Conservation (phyloP, 2,329 filamentous ascomycete species). For the Hortaea werneckii region DNA sequence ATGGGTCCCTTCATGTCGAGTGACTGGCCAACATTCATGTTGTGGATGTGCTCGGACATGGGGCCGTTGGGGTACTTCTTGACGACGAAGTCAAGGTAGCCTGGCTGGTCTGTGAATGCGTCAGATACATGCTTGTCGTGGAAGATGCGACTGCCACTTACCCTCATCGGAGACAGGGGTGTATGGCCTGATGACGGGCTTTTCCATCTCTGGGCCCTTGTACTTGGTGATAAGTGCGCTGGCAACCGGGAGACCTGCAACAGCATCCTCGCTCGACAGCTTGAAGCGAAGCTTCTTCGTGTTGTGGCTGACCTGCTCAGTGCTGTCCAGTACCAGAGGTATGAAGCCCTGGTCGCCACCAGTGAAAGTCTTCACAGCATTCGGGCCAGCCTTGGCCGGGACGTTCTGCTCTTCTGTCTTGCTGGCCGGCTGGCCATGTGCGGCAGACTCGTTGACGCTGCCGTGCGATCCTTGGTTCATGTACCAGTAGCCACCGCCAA, state of each 20-base stretch:
- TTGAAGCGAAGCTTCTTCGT: constrained; percentile 87
- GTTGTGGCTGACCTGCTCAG: constrained; percentile 82
- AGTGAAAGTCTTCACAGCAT: constrained; percentile 50
- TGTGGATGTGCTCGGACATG: constrained; percentile 85
- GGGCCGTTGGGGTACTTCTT: constrained; percentile 85
- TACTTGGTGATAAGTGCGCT: constrained; percentile 88
- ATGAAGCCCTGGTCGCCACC: constrained; percentile 88
- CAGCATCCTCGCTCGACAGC: constrained; percentile 71
- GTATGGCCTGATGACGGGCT: constrained; percentile 83
- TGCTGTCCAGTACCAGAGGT: constrained; percentile 65
- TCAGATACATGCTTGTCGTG: background rate
- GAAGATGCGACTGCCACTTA: constrained; percentile 29
- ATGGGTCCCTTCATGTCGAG: constrained; percentile 93
- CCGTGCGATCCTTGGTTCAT: constrained; percentile 5
- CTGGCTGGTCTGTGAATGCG: constrained; percentile 50
- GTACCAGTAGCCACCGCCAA: constrained; percentile 45
- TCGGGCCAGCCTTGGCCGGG: constrained; percentile 29
- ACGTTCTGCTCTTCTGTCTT: constrained; percentile 29
- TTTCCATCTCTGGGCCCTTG: constrained; percentile 71
- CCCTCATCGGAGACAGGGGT: constrained; percentile 83
- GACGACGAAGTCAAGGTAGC: constrained; percentile 78
- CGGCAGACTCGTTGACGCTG: constrained; percentile 14
- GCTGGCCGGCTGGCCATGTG: constrained; percentile 15
- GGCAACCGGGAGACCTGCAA: constrained; percentile 71
- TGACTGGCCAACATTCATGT: constrained; percentile 67